Conservation (phyloP, 106 monocot species). For the Allium cepa region DNA sequence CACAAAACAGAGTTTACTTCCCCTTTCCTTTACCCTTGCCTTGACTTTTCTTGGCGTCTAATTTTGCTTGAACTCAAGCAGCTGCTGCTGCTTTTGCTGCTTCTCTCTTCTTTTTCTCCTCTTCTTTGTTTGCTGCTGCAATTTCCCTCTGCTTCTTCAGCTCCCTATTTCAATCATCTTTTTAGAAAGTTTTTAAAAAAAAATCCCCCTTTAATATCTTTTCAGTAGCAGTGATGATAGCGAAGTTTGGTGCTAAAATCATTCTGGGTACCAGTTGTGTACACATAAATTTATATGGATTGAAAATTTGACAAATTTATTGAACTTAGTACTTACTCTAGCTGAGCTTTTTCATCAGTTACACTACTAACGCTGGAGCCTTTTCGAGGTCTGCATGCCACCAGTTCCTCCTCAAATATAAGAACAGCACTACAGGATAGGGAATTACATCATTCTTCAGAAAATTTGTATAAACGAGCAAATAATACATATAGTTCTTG, state of each 20-base stretch:
- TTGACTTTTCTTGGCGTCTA: constrained; percentile 83
- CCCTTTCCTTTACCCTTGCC: constrained; percentile 88
- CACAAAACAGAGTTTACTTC: constrained; percentile 24
- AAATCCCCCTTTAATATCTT: no score
- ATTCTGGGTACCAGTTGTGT: no score
- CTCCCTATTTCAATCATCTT: constrained; percentile 38
- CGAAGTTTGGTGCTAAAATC: no score
- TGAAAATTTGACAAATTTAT: background rate
- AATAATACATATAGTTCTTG: no score
- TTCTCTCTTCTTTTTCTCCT: constrained; percentile 92
- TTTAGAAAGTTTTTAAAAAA: background rate
- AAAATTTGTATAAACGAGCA: no score
- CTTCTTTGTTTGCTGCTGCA: constrained; percentile 71
- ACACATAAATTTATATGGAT: background rate
- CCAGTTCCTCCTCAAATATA: constrained; percentile 85
- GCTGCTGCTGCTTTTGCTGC: constrained; percentile 97
- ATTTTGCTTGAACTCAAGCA: constrained; percentile 90
- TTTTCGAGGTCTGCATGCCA: constrained; percentile 82
- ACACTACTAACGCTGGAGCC: constrained; percentile 57
- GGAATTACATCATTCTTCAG: background rate
- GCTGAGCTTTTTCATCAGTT: constrained; percentile 77
- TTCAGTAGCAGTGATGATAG: background rate
- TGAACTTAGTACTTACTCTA: constrained; percentile 53
- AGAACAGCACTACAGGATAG: constrained; percentile 59
- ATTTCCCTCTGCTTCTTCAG: constrained; percentile 88